Conservation (phyloP, 164 flowering plant genomes). For the Malania oleifera region DNA sequence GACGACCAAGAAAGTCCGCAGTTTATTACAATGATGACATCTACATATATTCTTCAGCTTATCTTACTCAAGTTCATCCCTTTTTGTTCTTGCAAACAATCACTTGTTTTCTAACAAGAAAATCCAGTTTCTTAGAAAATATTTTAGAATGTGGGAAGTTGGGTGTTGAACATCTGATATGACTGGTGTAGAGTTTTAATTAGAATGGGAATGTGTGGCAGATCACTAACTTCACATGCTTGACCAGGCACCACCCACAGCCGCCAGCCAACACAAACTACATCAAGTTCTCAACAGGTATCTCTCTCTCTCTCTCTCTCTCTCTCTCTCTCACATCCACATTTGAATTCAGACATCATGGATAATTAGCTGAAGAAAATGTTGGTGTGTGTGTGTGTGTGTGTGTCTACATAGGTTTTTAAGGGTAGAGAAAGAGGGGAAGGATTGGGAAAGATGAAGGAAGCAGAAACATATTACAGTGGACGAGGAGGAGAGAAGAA, state of each 20-base stretch:
- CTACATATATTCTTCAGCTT: too few relatives aligned
- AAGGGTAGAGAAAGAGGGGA: conserved; percentile 8
- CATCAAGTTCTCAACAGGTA: conserved; percentile 10
- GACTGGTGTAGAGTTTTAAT: too few relatives aligned
- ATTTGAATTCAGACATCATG: too few relatives aligned
- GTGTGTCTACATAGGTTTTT: background rate
- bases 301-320: conserved; percentile 14
- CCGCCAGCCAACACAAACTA: conserved; percentile 4
- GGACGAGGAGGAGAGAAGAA: conserved; percentile 20
- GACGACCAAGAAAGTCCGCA: too few relatives aligned
- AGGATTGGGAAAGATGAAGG: conserved; percentile 3
- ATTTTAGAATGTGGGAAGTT: too few relatives aligned
- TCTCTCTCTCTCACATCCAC: background rate
- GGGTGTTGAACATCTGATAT: too few relatives aligned
- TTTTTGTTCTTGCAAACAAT: background rate
- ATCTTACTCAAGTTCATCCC: too few relatives aligned
- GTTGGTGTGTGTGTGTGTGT: background rate
- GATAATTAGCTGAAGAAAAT: too few relatives aligned
- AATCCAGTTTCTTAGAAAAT: too few relatives aligned
- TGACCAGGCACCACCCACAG: conserved; percentile 12
- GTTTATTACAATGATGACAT: background rate
- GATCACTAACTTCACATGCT: background rate
- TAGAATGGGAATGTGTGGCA: too few relatives aligned
- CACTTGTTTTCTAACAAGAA: too few relatives aligned
- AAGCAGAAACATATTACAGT: conserved; percentile 1